A percentile compares a stretch with the other conserved stretches of the same genome.
Evolutionary conservation across 2,329 filamentous ascomycete genomes (phyloP).

Genomic region (Diaporthe citriasiana): DNA sequence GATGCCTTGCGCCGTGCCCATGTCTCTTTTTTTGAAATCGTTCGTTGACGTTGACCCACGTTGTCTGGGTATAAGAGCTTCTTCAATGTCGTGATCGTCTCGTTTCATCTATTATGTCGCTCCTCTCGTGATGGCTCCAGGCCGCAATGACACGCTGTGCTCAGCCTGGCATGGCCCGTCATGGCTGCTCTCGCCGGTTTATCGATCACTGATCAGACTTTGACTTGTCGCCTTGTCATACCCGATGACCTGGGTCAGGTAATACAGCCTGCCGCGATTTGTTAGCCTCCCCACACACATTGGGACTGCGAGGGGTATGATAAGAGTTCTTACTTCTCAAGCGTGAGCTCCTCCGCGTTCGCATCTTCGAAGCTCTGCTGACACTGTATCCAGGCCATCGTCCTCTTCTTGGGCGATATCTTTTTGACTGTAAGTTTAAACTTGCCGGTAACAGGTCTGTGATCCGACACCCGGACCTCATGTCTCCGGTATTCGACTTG

Average conservation of each 20-base stretch:
- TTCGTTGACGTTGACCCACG: conserved; percentile 25
- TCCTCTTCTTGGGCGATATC: conserved; percentile 77
- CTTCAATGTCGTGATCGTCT: conserved; percentile 23
- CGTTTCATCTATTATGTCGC: conserved; percentile 19
- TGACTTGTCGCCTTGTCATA: conserved; percentile 68
- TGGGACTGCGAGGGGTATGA: too few relatives aligned
- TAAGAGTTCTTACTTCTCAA: conserved; percentile 78
- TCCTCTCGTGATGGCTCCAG: conserved; percentile 33
- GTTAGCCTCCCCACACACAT: conserved; percentile 46
- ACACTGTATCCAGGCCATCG: conserved; percentile 78
- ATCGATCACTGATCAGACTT: conserved; percentile 60
- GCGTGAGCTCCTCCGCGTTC: conserved; percentile 75
- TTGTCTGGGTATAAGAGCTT: conserved; percentile 20
- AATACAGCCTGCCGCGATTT: conserved; percentile 58
- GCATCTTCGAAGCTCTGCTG: conserved; percentile 81
- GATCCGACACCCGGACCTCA: conserved; percentile 91
- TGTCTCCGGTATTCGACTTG: conserved; percentile 91
- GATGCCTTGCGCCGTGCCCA: conserved; percentile 39
- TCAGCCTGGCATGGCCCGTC: background rate
- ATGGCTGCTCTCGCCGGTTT: background rate
- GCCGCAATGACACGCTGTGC: background rate
- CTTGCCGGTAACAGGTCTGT: conserved; percentile 88
- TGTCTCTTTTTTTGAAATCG: conserved; percentile 32
- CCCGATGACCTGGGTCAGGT: conserved; percentile 66
- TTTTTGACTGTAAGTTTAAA: conserved; percentile 90